Base-by-base conservation (phyloP, 495 filamentous ascomycete genomes). In the Trichoderma asperelloides region DNA sequence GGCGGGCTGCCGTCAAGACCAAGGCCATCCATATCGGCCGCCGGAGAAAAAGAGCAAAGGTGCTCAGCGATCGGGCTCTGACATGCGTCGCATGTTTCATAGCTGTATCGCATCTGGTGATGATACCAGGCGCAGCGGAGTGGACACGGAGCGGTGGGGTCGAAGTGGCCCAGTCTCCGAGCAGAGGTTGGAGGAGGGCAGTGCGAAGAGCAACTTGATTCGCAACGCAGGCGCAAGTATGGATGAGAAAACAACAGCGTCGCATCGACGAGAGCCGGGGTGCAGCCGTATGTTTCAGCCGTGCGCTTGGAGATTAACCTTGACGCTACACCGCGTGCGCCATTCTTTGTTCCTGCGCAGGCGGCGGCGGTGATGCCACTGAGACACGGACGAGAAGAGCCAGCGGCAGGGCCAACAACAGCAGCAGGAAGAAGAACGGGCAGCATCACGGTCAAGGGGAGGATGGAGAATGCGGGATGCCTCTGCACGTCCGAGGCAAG, bases 261-360 rank as follows among this genome's bases (percentile, higher is more conserved):
- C 16, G 55, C 55, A 60, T 60, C 55, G 25, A 60, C 25, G 9
- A 60, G 55, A 60, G 55, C 25, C 55, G 55, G 55, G 55, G 55
- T 60, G 55, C 55, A 60, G 55, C 55, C 55, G 55, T 25, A 33
- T 60, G 55, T 60, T 60, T 60, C 55, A 60, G 55, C 55, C 55
- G 55, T 60, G 25, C 25, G 55, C 43, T 12, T 60, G 55, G 55
- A 27, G 27, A 27, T 60, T 37, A 37, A 37, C 2, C 33, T 37
- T 37, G 33, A 60, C 55, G 55, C 27, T 60, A 30, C 55, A 60
- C 55, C 12, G n/a, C 55, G 55, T 60, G 55, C 55, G 55, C 16
- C 55, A 28, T 60, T 60, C 55, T 60, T 60, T 60, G 55, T 30
- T 60, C 55, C 47, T 25, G 55, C 55, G 13, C 15, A 47, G 43